A percentile compares a stretch with the other conserved stretches of the same genome.
Evolutionary conservation across 1,139 yeast species (phyloP).

Genomic region (Nadsonia commutata): DNA sequence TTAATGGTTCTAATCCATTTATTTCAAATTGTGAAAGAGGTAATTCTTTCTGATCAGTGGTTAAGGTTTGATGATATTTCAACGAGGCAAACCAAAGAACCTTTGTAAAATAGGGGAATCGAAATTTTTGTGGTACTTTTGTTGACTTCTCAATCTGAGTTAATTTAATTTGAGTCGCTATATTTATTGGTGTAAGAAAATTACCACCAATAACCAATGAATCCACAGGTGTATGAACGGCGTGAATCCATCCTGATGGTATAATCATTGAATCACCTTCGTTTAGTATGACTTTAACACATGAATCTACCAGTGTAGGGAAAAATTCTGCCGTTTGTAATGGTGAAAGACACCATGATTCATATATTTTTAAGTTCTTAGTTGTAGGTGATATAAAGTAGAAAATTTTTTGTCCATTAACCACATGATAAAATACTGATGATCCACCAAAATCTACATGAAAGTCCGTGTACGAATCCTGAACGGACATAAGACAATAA

Average conservation of each 20-base stretch:
- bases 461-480: slow-evolving; percentile 72
- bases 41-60: background rate
- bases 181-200: slow-evolving; percentile 50
- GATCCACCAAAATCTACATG: slow-evolving; percentile 91
- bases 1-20: background rate
- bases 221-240: slow-evolving; percentile 72
- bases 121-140: slow-evolving; percentile 57
- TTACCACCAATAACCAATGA: slow-evolving; percentile 82
- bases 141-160: slow-evolving; percentile 51
- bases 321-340: slow-evolving; percentile 56
- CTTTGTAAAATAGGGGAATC: slow-evolving; percentile 63
- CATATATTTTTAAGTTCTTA: slow-evolving; percentile 43
- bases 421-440: slow-evolving; percentile 73
- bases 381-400: slow-evolving; percentile 67
- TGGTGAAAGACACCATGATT: slow-evolving; percentile 56
- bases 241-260: slow-evolving; percentile 91
- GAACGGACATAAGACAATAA: slow-evolving; percentile 77
- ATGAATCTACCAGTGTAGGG: slow-evolving; percentile 34
- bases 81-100: slow-evolving; percentile 48
- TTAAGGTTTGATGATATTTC: background rate
- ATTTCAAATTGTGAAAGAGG: background rate
- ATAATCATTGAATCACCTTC: slow-evolving; percentile 69
- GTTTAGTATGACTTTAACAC: slow-evolving; percentile 47
- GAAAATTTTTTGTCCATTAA: slow-evolving; percentile 60
- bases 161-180: slow-evolving; percentile 47